Base-by-base conservation (phyloP, 176 grass and related monocot genomes). In the Thalia dealbata region DNA sequence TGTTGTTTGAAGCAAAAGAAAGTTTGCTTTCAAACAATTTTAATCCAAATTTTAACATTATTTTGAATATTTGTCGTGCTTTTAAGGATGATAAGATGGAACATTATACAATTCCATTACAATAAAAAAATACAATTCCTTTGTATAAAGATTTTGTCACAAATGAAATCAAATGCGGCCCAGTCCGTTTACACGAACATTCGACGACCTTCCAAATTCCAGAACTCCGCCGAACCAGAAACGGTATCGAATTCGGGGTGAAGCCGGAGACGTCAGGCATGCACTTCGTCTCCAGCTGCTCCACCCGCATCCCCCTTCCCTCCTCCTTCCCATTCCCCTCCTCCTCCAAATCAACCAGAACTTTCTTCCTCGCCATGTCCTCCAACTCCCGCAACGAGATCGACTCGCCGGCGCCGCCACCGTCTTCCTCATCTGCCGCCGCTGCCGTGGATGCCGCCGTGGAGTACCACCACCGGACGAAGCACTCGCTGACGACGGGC, bases 401-500 rank as follows among this genome's bases (percentile, higher is more conserved):
- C 35, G 19, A 68, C 3, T 44, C 65, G 14, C 38, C 65, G 6
- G 9, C 63, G 3, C 32, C 29, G 26, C n/a, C 32, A 6, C 38
- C 65, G 6, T 44, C 65, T 7, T 44, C 32, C 1, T 23, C 65
- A 14, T 42, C 19, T 9, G 65, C 65, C 10, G 38, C 65, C 38
- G 65, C 65, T 8, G 10, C 61, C 10, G 65, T 12, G 35, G 38
- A 69, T 10, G 65, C 35, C 24, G 86, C 84, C 52, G 32, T 81
- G 1, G 32, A 84, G 0, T 92, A 92, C 80, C 89, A 96, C 86
- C 76, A 88, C 82, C 82, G 87, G 10, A 96, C 86, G 67, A 96
- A 96, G 82, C 92, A 96, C 68, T 92, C 82, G 11, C 84, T 92
- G 51, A 90, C 84, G 23, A 73, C 82, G 69, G 89, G 92, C 23